A percentile compares a stretch with the other conserved stretches of the same genome.
These are phyloP conservation scores for Elsinoe australis DNA, from an alignment of 2,329 filamentous ascomycete species.

Conservation along the genomic window DNA sequence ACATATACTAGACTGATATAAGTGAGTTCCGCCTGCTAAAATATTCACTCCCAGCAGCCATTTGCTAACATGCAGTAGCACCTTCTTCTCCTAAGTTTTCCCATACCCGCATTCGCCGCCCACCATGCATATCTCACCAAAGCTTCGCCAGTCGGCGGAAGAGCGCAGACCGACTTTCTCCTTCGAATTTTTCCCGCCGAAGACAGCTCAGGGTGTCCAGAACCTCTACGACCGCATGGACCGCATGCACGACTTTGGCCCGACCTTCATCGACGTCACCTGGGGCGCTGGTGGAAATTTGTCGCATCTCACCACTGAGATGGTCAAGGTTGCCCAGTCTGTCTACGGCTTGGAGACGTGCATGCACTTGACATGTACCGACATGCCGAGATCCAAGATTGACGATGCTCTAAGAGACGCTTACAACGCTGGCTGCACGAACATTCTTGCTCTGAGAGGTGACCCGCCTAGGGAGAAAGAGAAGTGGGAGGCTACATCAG, in stretches of 20 bases:
- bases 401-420: constrained; percentile 80
- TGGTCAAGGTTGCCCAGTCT: constrained; percentile 92
- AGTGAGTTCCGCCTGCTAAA: neutral
- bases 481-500: constrained; percentile 82
- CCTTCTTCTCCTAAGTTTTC: neutral
- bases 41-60: neutral
- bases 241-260: constrained; percentile 90
- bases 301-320: constrained; percentile 89
- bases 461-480: constrained; percentile 91
- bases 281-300: constrained; percentile 93
- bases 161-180: constrained; percentile 83
- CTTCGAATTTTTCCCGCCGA: constrained; percentile 98
- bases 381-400: constrained; percentile 90
- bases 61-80: neutral
- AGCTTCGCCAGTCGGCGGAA: constrained; percentile 73
- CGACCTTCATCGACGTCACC: constrained; percentile 95
- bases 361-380: constrained; percentile 98
- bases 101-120: constrained; percentile 11
- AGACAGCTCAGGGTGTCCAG: constrained; percentile 94
- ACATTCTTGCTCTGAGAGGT: constrained; percentile 87
- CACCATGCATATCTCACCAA: constrained; percentile 92
- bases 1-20: neutral
- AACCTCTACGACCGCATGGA: constrained; percentile 99
- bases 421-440: constrained; percentile 92
- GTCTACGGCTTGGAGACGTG: constrained; percentile 95